Conservation (phyloP, 495 filamentous ascomycete genomes). For the Paragyromitra xinjiangensis region DNA sequence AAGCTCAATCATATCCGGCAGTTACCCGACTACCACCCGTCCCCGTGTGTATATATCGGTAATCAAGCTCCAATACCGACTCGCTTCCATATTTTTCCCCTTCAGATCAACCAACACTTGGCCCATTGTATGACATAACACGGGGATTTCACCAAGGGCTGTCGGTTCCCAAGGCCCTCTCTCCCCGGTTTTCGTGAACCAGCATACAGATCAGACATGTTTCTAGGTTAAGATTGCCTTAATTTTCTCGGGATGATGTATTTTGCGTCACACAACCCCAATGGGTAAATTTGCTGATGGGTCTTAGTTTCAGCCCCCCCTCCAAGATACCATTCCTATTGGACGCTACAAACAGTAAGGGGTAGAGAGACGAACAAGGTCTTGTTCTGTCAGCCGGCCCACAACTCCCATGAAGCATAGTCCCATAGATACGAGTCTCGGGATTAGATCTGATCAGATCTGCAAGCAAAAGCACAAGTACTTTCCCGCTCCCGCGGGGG, state of each 20-base stretch:
- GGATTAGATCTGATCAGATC: slow-evolving; percentile 12
- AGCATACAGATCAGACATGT: neutral
- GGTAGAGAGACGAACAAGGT: neutral
- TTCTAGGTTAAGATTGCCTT: neutral
- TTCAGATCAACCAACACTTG: neutral
- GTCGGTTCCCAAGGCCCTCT: neutral
- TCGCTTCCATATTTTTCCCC: neutral
- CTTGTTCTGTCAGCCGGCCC: neutral
- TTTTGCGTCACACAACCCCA: neutral
- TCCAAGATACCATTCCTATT: neutral
- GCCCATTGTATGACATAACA: too few species aligned
- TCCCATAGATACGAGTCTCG: neutral
- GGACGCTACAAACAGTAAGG: neutral
- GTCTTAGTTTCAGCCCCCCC: neutral
- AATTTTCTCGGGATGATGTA: neutral
- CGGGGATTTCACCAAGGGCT: too few species aligned
- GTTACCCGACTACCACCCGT: neutral
- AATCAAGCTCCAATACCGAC: neutral
- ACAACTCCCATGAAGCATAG: neutral
- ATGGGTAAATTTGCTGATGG: neutral
- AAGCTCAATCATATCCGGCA: neutral
- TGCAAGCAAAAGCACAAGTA: neutral
- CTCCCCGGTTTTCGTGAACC: neutral
- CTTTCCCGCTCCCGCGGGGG: slow-evolving; percentile 1
- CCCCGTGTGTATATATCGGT: neutral